Evolutionary conservation across 352 stramenopile species (phyloP).

Genomic region (Phytophthora lateralis): DNA sequence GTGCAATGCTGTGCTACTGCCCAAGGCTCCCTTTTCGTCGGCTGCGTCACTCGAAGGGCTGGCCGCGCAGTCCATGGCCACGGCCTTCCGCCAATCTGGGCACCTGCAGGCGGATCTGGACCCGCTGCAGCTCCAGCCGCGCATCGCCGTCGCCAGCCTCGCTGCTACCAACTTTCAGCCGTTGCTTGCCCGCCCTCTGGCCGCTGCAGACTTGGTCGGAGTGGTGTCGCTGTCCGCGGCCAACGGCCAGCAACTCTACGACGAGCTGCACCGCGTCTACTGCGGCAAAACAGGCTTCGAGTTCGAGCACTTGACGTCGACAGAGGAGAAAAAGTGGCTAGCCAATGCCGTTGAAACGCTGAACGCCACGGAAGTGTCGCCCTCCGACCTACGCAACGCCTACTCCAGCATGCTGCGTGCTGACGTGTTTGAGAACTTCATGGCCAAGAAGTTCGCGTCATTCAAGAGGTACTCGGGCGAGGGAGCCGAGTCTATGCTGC

Average conservation of each 20-base stretch:
- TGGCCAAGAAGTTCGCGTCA: constrained; percentile 84
- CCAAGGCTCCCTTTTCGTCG: constrained; percentile 35
- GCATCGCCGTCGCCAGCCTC: constrained; percentile 42
- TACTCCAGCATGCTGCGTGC: constrained; percentile 82
- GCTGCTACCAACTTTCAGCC: constrained; percentile 52
- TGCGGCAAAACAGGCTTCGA: constrained; percentile 85
- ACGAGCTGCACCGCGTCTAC: constrained; percentile 65
- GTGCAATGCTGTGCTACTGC: constrained; percentile 5
- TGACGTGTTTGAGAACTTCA: constrained; percentile 87
- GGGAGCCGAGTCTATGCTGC: constrained; percentile 83
- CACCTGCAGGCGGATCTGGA: constrained; percentile 81
- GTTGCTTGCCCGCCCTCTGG: constrained; percentile 41
- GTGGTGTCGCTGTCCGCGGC: constrained; percentile 31
- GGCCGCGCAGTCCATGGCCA: constrained; percentile 70
- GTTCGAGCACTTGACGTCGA: constrained; percentile 72
- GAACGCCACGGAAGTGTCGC: constrained; percentile 45
- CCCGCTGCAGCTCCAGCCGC: constrained; percentile 54
- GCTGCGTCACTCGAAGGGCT: constrained; percentile 64
- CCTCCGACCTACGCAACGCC: constrained; percentile 75
- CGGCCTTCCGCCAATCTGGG: constrained; percentile 73
- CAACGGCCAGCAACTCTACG: constrained; percentile 60
- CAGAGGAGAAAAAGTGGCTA: constrained; percentile 74
- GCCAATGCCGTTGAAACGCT: constrained; percentile 58
- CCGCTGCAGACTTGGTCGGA: constrained; percentile 22
- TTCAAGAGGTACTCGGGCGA: constrained; percentile 91